Conservation (phyloP, 352 stramenopile genomes). For the Pythium vanterpoolii region DNA sequence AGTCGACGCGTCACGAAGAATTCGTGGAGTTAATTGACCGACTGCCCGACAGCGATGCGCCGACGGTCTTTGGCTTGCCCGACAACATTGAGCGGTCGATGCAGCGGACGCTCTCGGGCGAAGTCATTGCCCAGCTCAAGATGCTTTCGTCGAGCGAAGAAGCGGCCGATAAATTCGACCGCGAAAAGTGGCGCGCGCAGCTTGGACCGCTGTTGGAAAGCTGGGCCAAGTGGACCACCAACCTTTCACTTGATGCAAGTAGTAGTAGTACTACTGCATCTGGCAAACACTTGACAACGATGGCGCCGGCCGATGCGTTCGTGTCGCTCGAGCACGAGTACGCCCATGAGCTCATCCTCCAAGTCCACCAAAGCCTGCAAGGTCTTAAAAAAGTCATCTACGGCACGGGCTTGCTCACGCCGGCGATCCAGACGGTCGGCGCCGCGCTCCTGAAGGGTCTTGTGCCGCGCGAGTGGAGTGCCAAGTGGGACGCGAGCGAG, state of each 20-base stretch:
- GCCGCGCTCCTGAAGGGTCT: constrained; percentile 65
- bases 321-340: constrained; percentile 88
- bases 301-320: constrained; percentile 88
- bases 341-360: constrained; percentile 60
- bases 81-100: constrained; percentile 95
- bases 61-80: constrained; percentile 88
- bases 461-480: constrained; percentile 78
- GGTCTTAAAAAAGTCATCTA: constrained; percentile 90
- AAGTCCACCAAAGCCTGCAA: constrained; percentile 72
- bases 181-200: constrained; percentile 87
- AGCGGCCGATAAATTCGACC: constrained; percentile 80
- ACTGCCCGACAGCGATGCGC: constrained; percentile 68
- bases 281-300: constrained; percentile 35
- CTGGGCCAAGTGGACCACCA: constrained; percentile 83
- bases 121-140: constrained; percentile 87
- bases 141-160: constrained; percentile 70
- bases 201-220: constrained; percentile 88
- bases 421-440: constrained; percentile 79
- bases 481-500: constrained; percentile 81
- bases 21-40: constrained; percentile 71
- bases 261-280: constrained; percentile 10
- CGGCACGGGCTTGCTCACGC: constrained; percentile 88
- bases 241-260: constrained; percentile 43
- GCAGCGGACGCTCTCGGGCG: constrained; percentile 82
- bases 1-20: constrained; percentile 57